A percentile compares a stretch with the other conserved stretches of the same genome.
Conservation (phyloP, 148 eudicot species). For the Nepenthes gracilis region DNA sequence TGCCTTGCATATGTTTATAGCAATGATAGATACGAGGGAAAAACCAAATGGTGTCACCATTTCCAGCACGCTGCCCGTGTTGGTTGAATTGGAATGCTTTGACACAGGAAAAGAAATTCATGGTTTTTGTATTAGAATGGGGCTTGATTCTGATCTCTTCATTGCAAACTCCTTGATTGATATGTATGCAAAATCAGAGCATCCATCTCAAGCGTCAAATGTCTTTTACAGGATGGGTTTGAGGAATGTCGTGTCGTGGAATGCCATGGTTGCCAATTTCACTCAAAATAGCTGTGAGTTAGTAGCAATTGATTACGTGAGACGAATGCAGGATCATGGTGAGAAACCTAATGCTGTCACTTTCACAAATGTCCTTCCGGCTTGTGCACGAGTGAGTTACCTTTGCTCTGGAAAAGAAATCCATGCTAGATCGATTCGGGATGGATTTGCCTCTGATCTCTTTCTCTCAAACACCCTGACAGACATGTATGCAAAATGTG, state of each 20-base stretch:
- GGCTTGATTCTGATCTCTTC: slow-evolving; percentile 45
- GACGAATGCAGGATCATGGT: slow-evolving; percentile 45
- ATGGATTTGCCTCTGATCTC: slow-evolving; percentile 31
- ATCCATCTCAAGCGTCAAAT: slow-evolving; percentile 24
- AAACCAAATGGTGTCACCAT: slow-evolving; percentile 35
- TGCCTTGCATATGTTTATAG: slow-evolving; percentile 35
- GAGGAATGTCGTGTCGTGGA: slow-evolving; percentile 61
- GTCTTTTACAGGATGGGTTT: slow-evolving; percentile 28
- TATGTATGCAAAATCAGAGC: slow-evolving; percentile 56
- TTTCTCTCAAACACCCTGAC: slow-evolving; percentile 59
- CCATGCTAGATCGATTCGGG: slow-evolving; percentile 42
- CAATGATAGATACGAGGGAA: slow-evolving; percentile 32
- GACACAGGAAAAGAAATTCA: slow-evolving; percentile 48
- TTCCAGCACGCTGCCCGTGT: slow-evolving; percentile 46
- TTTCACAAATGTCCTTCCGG: slow-evolving; percentile 65
- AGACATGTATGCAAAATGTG: slow-evolving; percentile 70
- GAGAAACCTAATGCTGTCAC: slow-evolving; percentile 51
- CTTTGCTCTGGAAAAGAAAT: slow-evolving; percentile 47
- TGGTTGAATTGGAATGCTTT: slow-evolving; percentile 42
- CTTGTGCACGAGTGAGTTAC: slow-evolving; percentile 57
- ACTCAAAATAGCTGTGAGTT: slow-evolving; percentile 41
- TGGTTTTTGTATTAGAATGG: slow-evolving; percentile 32
- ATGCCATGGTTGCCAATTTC: slow-evolving; percentile 56
- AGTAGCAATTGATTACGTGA: slow-evolving; percentile 39
- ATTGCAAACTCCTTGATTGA: slow-evolving; percentile 57